Evolutionary conservation across 371 early-diverging fungal genomes (phyloP).

Genomic region (Rhizopus sp.): DNA sequence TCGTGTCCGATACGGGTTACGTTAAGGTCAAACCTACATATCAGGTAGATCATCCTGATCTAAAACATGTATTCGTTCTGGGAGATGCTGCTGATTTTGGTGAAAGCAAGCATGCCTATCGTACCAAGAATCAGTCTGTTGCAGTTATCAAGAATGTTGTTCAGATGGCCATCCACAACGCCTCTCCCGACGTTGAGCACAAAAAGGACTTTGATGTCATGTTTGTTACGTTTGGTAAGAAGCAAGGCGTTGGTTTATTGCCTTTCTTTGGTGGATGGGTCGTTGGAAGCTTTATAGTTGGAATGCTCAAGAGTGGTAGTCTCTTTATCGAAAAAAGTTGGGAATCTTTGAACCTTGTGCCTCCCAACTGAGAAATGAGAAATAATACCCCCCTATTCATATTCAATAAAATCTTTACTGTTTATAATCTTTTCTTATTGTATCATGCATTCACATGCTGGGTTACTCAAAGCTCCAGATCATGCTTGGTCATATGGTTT

Average conservation of each 20-base stretch:
- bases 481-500: no score
- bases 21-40: conserved; percentile 54
- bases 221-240: conserved; percentile 38
- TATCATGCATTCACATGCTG: no score
- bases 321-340: conserved; percentile 10
- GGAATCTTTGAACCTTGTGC: conserved; percentile 1
- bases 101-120: conserved; percentile 53
- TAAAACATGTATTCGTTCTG: conserved; percentile 54
- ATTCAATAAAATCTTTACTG: no score
- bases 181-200: conserved; percentile 20
- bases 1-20: conserved; percentile 20
- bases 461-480: no score
- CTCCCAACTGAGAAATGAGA: background rate
- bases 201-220: conserved; percentile 26
- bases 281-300: conserved; percentile 11
- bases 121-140: conserved; percentile 41
- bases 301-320: background rate
- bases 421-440: no score
- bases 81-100: conserved; percentile 61
- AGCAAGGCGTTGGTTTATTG: conserved; percentile 15
- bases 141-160: conserved; percentile 39
- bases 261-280: conserved; percentile 15
- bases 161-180: conserved; percentile 3
- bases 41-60: conserved; percentile 47
- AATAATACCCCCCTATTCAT: no score